phyloP scores from a whole-genome alignment of 495 filamentous ascomycete genomes.

The Xylaria castorea region DNA sequence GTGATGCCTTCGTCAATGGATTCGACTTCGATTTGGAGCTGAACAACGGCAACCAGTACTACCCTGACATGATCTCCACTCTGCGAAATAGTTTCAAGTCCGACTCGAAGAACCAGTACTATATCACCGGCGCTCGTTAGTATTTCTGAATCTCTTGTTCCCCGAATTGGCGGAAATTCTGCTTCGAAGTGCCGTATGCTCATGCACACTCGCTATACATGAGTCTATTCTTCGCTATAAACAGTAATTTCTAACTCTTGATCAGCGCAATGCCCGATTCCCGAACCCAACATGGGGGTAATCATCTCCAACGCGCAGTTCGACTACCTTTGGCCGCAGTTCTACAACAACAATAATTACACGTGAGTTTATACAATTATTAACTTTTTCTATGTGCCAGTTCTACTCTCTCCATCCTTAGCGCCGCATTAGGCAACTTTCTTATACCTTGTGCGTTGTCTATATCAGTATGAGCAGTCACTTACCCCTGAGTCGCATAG shows the following conservation, averaged over 20 bases:
- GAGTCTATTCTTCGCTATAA: no score
- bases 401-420: neutral
- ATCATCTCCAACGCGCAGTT: slow-evolving; percentile 54
- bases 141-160: no score
- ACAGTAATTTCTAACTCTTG: no score
- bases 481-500: slow-evolving; percentile 6
- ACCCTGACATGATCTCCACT: slow-evolving; percentile 49
- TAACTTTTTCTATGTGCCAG: neutral
- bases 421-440: neutral
- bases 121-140: slow-evolving; percentile 62
- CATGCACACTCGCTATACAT: no score
- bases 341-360: slow-evolving; percentile 52
- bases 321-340: slow-evolving; percentile 59
- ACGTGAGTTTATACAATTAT: slow-evolving; percentile 21
- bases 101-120: slow-evolving; percentile 54
- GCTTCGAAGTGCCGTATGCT: no score
- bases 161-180: no score
- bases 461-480: neutral
- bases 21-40: slow-evolving; percentile 66
- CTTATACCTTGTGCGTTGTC: neutral
- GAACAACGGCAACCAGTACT: slow-evolving; percentile 49
- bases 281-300: slow-evolving; percentile 60
- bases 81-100: slow-evolving; percentile 57
- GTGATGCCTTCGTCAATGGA: slow-evolving; percentile 59
- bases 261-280: slow-evolving; percentile 57